Conservation (phyloP, 2,329 filamentous ascomycete genomes). For the Paraphoma sp. region DNA sequence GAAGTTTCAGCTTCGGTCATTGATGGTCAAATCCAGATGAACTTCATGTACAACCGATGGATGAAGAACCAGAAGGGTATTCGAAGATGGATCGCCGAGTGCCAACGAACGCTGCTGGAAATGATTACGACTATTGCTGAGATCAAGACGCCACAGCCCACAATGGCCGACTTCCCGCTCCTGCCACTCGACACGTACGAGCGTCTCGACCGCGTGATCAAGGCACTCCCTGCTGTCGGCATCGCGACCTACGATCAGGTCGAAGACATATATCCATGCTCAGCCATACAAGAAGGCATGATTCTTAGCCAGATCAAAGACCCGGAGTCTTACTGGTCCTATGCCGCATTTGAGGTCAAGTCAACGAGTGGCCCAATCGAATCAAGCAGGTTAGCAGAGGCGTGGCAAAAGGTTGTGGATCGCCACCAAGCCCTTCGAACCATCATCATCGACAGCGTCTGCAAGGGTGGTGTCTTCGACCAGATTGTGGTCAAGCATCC, state of each 20-base stretch:
- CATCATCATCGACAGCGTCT: constrained; percentile 43
- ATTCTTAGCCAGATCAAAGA: constrained; percentile 42
- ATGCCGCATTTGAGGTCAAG: constrained; percentile 37
- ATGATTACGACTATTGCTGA: constrained; percentile 30
- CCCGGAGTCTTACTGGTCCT: constrained; percentile 39
- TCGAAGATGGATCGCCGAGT: constrained; percentile 42
- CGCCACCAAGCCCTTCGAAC: constrained; percentile 43
- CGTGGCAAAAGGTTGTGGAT: constrained; percentile 42
- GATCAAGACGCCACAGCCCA: constrained; percentile 34
- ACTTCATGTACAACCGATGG: constrained; percentile 42
- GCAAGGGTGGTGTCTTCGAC: constrained; percentile 44
- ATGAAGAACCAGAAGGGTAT: constrained; percentile 44
- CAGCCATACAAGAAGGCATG: constrained; percentile 42
- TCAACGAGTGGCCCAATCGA: constrained; percentile 29
- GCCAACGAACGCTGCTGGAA: constrained; percentile 39
- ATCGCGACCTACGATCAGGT: constrained; percentile 30
- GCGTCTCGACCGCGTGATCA: constrained; percentile 36
- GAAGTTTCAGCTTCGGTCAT: constrained; percentile 38
- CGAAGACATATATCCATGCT: constrained; percentile 44
- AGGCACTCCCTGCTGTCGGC: constrained; percentile 29
- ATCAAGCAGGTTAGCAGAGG: constrained; percentile 23
- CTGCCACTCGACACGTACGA: constrained; percentile 40
- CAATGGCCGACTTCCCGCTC: constrained; percentile 41
- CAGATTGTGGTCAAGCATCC: constrained; percentile 40
- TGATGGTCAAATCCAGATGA: constrained; percentile 32